Base-by-base conservation (phyloP, 352 stramenopile genomes). In the Globisporangium alternatum region DNA sequence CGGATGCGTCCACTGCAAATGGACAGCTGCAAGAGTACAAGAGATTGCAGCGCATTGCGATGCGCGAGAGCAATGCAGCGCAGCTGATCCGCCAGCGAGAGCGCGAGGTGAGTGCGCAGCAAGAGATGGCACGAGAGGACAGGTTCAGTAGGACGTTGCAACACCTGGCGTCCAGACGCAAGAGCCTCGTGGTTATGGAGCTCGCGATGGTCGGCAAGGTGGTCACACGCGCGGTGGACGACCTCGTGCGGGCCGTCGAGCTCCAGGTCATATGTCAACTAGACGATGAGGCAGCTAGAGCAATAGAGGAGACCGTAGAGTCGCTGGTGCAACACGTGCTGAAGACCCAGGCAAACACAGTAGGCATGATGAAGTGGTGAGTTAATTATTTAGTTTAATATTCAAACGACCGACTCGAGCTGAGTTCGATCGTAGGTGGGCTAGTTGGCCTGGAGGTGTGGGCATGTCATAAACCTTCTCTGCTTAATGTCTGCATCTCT, bases 31-130 rank as follows among this genome's bases (percentile, higher is more conserved):
- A 54, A 3, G 71, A 86, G 37, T 63, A 71, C n/a, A 65, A 67
- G 51, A 45, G 54, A 21, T 56, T 77, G 6, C 74, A 86, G 45
- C 74, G 80, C 19, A 71, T 89, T 39, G 76, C 80, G 13, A 68
- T 65, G 22, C 75, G 74, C 4, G 81, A 89, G 53, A 81, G 68
- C 35, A 41, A 56, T 30, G 76, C 72, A 6, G 74, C 64, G n/a
- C 59, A 66, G 13, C 70, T 88, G 31, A 60, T 76, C n/a, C 48
- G 54, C 1, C 62, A 81, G 37, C 68, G 73, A 13, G 57, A 56
- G 21, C 64, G 62, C 17, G 65, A 81, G 35, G 56, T 44, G 10
- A 13, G 22, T 6, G 70, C 76, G 4, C 39, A 54, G 15, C 17
- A 68, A 2, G 41, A 2, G 0, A 82, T 82, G 75, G 37, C 54